A percentile compares a stretch with the other conserved stretches of the same genome.
These are phyloP conservation scores for Cornus suecica DNA, from an alignment of 148 eudicot species.

Conservation along the genomic window DNA sequence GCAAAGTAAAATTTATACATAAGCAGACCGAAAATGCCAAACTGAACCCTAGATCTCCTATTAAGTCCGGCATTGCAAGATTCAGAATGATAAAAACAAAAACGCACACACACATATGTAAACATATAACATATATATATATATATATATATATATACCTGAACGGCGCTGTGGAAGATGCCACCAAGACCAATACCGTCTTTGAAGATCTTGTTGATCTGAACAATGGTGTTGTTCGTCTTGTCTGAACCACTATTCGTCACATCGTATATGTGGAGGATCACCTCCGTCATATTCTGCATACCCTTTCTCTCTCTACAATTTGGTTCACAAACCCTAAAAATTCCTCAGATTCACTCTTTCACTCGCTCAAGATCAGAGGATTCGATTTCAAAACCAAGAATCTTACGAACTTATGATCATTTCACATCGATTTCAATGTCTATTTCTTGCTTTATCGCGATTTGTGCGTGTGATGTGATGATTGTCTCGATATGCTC, in stretches of 20 bases:
- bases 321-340: constrained; percentile 11
- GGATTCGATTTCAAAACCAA: neutral
- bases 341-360: neutral
- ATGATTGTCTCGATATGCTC: neutral
- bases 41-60: constrained; percentile 45
- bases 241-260: constrained; percentile 82
- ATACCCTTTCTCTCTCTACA: constrained; percentile 1
- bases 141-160: constrained; percentile 33
- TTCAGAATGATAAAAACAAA: neutral
- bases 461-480: neutral
- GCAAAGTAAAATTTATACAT: neutral
- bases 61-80: constrained; percentile 1
- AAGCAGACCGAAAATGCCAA: neutral
- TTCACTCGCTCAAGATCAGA: neutral
- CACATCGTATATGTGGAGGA: constrained; percentile 74
- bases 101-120: neutral
- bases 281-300: constrained; percentile 57
- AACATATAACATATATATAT: neutral
- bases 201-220: constrained; percentile 88
- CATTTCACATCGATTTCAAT: neutral
- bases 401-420: neutral
- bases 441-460: neutral
- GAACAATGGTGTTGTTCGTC: constrained; percentile 76
- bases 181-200: constrained; percentile 92
- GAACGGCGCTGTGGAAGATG: constrained; percentile 86